Evolutionary conservation across 441 rosid genomes (phyloP), one percentile per base, ranked within the genome.

Genomic region (Manihot esculenta): DNA sequence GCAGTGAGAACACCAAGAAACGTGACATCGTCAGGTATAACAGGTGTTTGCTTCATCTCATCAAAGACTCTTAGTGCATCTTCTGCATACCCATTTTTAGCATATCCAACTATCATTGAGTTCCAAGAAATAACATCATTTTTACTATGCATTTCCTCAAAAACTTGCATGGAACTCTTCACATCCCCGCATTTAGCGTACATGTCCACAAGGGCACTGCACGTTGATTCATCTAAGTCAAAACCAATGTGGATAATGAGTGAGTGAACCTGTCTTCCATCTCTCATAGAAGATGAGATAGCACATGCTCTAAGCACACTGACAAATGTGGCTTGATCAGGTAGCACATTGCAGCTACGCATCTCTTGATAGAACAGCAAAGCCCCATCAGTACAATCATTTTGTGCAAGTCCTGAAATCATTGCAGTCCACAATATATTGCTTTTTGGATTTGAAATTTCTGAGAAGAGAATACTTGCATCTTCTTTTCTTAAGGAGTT

Each of bases 261-360:
- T 61, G 94, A 80, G 82, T 90, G 97, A 72, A 89, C 85, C 72
- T 64, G 81, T 69, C 77, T 81, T 59, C 98, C 96, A 78, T 85
- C 85, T 79, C 81, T 78, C 35, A 82, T 76, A 56, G 92, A 88
- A 62, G 96, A 88, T 73, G 84, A 70, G 30, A 82, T 66, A 63
- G 96, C 83, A 78, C 94, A 91, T 62, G 90, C 96, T 79, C 87
- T 82, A 23, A 94, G 95, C 77, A 86, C 80, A 72, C 93, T 87
- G 23, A 87, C 97, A 84, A 91, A 93, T 66, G 96, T 85, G 58
- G 97, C 98, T 81, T 94, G 97, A 79, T 94, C 98, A 76, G 92
- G 92, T 72, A 83, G 35, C 44, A 77, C 80, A 75, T 82, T 76
- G 82, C 69, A 71, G 64, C 74, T 75, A 53, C 72, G 89, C 98